These are phyloP conservation scores for Malus asiatica DNA, from an alignment of 306 rosid species.

Conservation along the genomic window DNA sequence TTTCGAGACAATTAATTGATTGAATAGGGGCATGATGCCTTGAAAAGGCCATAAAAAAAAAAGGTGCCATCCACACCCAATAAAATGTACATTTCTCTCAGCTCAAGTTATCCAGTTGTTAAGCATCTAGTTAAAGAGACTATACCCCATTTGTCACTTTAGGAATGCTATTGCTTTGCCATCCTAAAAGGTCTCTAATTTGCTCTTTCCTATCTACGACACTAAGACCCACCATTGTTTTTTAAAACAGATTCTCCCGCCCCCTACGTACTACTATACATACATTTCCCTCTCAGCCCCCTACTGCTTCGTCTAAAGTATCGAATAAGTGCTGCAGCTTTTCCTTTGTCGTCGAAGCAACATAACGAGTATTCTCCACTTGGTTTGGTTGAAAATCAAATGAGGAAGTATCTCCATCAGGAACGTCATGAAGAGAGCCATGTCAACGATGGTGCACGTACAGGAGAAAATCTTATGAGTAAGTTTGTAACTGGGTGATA, in stretches of 20 bases:
- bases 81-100: slow-evolving; percentile 15
- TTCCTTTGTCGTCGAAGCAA: not conserved
- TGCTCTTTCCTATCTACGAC: slow-evolving; percentile 15
- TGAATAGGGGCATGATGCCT: not conserved
- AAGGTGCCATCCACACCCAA: slow-evolving; percentile 11
- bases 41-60: not conserved
- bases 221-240: slow-evolving; percentile 10
- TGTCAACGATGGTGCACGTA: not conserved
- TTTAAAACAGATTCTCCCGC: slow-evolving; percentile 29
- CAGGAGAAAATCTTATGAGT: too few relatives aligned
- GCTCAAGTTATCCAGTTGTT: slow-evolving; percentile 19
- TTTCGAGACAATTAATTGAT: not conserved
- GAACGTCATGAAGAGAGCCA: slow-evolving; percentile 11
- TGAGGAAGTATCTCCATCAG: slow-evolving; percentile 23
- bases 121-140: slow-evolving; percentile 17
- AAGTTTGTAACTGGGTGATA: too few relatives aligned
- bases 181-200: slow-evolving; percentile 26
- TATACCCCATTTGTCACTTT: slow-evolving; percentile 16
- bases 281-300: slow-evolving; percentile 11
- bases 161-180: not conserved
- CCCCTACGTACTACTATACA: slow-evolving; percentile 12
- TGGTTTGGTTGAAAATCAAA: slow-evolving; percentile 23
- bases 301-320: slow-evolving; percentile 19
- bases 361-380: slow-evolving; percentile 26
- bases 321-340: slow-evolving; percentile 5